Conservation (phyloP, 73 alveolate species). For the Tetrahymena borealis region DNA sequence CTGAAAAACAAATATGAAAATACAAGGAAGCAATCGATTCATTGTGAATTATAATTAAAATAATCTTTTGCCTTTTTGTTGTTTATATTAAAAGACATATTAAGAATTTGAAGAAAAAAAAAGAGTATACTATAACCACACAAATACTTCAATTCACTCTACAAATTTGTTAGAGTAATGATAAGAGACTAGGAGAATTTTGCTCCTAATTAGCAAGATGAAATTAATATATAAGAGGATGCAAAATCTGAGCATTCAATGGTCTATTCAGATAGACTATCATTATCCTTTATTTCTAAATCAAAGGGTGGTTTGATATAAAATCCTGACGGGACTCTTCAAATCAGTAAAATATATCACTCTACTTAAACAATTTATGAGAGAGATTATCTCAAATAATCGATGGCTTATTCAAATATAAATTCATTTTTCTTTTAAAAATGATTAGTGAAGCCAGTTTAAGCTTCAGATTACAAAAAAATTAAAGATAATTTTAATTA, state of each 20-base stretch:
- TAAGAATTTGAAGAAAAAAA: neutral
- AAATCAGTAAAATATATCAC: neutral
- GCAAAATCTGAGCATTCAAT: neutral
- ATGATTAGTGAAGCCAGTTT: neutral
- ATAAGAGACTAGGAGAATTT: neutral
- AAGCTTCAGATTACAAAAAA: neutral
- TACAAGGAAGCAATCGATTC: neutral
- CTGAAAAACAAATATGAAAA: neutral
- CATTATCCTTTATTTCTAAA: neutral
- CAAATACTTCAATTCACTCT: neutral
- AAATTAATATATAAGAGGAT: neutral
- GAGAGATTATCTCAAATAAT: too few species aligned
- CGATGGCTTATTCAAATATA: too few species aligned
- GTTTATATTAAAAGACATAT: neutral
- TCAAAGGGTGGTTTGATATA: neutral
- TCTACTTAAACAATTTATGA: too few species aligned
- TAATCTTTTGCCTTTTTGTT: neutral
- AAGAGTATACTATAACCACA: neutral
- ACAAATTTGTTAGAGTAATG: neutral
- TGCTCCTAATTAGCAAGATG: neutral
- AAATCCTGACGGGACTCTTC: neutral
- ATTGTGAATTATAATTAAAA: neutral
- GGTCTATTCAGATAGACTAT: neutral
- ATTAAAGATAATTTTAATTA: neutral
- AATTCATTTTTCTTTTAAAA: too few species aligned